Evolutionary conservation across 148 eudicot genomes (phyloP), one percentile per base, ranked within the genome.

Genomic region (Camellia japonica): DNA sequence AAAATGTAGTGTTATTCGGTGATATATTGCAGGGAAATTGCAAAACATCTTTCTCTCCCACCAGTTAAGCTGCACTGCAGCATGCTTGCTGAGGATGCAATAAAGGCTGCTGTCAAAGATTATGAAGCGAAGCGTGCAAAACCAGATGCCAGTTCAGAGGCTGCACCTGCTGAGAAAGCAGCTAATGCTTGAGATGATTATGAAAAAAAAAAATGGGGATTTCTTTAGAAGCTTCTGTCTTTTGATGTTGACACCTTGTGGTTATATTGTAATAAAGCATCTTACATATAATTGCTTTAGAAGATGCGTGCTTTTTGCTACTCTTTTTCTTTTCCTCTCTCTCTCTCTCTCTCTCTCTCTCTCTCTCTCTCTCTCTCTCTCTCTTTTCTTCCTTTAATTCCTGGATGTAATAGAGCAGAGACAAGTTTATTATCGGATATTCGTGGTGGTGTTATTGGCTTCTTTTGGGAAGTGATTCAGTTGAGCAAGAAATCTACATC

Each of bases 11-110:
- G 14, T 20, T 23, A 51, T 38, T 23, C 47, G 7, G 44, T 78
- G 52, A 49, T 18, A 44, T 46, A 38, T 80, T 79, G 68, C 91
- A 95, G 99, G 88, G 99, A 95, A 78, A 95, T 95, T 63, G 98
- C 99, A 69, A 95, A 95, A 52, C 98, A 95, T 84, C 89, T 95
- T 47, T 89, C 97, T 63, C 98, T 95, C 46, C 98, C 98, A 61
- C 98, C 98, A 0, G 97, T 93, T 79, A 95, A 95, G 58, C 90
- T 95, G 59, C 99, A 93, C 82, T 95, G 99, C 88, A 95, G 97
- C 85, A 95, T 95, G 99, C 97, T 95, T 18, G 99, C 99, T 2
- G 97, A 95, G 87, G 99, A 95, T 83, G 99, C 97, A n/a, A 92
- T 93, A 18, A 93, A 93, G 83, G 99, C 99, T 13, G 99, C 99